These are phyloP conservation scores for Microdochium nivale DNA, from an alignment of 2,329 filamentous ascomycete genomes.

Conservation along the genomic window DNA sequence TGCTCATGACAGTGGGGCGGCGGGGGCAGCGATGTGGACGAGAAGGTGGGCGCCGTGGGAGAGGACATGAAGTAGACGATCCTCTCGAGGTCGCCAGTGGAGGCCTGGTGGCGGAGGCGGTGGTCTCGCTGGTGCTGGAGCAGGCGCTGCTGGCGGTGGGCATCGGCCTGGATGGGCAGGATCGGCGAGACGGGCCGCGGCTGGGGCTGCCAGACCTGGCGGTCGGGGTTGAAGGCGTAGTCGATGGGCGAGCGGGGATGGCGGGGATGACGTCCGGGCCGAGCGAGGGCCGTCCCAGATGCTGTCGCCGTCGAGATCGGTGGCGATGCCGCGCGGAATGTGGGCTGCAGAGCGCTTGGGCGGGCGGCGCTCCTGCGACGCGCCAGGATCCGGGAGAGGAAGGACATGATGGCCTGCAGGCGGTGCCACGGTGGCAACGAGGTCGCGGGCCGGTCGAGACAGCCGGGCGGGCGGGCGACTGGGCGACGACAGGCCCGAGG, in stretches of 20 bases:
- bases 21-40: not conserved
- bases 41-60: not conserved
- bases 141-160: not conserved
- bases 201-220: not conserved
- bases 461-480: too few species aligned
- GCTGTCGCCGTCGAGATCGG: not conserved
- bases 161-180: not conserved
- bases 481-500: too few species aligned
- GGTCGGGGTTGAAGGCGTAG: not conserved
- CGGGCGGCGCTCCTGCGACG: not conserved
- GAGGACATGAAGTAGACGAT: conserved; percentile 1
- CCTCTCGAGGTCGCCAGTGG: not conserved
- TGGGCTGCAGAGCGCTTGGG: not conserved
- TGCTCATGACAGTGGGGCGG: not conserved
- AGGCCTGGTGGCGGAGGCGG: not conserved
- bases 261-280: not conserved
- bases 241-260: not conserved
- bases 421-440: too few species aligned
- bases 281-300: not conserved
- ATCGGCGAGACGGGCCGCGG: not conserved
- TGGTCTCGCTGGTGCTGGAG: not conserved
- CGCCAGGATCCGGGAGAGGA: not conserved
- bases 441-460: too few species aligned
- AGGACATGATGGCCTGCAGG: not conserved
- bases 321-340: not conserved